Base-by-base conservation (phyloP, 1,284 basidiomycete genomes). In the Meira nashicola region DNA sequence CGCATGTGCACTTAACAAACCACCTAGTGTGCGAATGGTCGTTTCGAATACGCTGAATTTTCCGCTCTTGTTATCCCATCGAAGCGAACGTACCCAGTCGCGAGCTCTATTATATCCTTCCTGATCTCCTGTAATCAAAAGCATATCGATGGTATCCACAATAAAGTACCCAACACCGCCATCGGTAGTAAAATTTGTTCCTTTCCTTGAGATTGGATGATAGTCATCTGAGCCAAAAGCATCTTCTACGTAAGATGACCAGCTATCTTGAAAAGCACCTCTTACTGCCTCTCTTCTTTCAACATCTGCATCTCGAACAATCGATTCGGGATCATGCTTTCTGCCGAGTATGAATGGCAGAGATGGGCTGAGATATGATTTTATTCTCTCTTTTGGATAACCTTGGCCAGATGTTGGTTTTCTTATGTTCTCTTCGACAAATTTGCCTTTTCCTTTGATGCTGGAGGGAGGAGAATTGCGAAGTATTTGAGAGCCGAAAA, bases 41-140 rank as follows among this genome's bases (percentile, higher is more conserved):
- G 87, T 89, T 84, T 97, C 93, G 70, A 97, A 97, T 0, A 90
- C 92, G 78, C 88, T 96, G 79, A 90, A 90, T 17, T 84, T 80
- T 11, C 84, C 91, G 70, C 92, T 86, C 11, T 86, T 83, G 39
- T 94, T 87, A 15, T 33, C 37, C 73, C 95, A 92, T 9, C 83
- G 80, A 47, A 96, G 79, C 39, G 85, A 81, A 25, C 82, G 82
- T 17, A 95, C 83, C 92, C 93, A 96, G 43, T 85, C 76, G 14
- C 87, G 81, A 0, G 92, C 90, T 11, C 88, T 83, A 50, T 81
- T 65, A 73, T 92, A 92, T 77, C 94, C 92, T 0, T 87, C 84
- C 10, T 85, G 79, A 11, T 93, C 82, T 1, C 87, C 89, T 86
- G 95, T 88, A 56, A 96, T 80, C 50, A 91, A 83, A 80, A 97